phyloP scores from a whole-genome alignment of 208 protist genomes.

The Crithidia sp. region DNA sequence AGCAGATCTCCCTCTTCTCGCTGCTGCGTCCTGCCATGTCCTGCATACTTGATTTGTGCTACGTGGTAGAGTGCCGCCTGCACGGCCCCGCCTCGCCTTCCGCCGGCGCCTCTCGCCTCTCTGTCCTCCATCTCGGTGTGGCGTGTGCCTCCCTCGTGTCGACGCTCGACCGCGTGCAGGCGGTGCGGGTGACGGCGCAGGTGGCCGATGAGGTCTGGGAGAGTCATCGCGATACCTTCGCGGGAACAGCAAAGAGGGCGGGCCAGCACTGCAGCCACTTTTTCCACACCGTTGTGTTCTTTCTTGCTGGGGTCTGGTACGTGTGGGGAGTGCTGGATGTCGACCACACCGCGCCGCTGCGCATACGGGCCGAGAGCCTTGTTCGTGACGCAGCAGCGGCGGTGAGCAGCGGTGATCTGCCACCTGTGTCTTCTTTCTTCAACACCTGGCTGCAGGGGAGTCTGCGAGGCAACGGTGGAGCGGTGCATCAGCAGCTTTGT shows the following conservation, averaged over 20 bases:
- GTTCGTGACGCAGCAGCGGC: neutral
- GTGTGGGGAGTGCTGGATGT: conserved; percentile 39
- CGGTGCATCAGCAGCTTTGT: conserved; percentile 21
- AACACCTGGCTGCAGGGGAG: conserved; percentile 19
- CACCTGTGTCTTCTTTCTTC: conserved; percentile 3
- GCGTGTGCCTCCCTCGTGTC: conserved; percentile 48
- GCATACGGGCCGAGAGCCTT: conserved; percentile 10
- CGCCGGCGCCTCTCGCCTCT: conserved; percentile 26
- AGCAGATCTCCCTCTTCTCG: conserved; percentile 22
- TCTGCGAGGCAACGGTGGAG: conserved; percentile 1
- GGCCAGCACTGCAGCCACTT: neutral
- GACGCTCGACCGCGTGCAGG: conserved; percentile 33
- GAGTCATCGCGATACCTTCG: neutral
- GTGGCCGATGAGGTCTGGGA: conserved; percentile 11
- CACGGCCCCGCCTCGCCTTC: conserved; percentile 8
- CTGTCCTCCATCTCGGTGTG: conserved; percentile 50
- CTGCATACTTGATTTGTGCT: conserved; percentile 59
- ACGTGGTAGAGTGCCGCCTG: conserved; percentile 47
- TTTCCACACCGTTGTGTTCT: neutral
- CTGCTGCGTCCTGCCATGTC: conserved; percentile 34
- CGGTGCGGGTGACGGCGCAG: conserved; percentile 29
- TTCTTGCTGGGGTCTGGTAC: conserved; percentile 37
- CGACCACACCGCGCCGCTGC: conserved; percentile 6
- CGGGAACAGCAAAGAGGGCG: neutral
- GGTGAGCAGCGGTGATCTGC: neutral